A percentile compares a stretch with the other conserved stretches of the same genome.
These are phyloP conservation scores for Lipomyces yamanashiensis DNA, from an alignment of 805 yeast genomes.

Conservation along the genomic window DNA sequence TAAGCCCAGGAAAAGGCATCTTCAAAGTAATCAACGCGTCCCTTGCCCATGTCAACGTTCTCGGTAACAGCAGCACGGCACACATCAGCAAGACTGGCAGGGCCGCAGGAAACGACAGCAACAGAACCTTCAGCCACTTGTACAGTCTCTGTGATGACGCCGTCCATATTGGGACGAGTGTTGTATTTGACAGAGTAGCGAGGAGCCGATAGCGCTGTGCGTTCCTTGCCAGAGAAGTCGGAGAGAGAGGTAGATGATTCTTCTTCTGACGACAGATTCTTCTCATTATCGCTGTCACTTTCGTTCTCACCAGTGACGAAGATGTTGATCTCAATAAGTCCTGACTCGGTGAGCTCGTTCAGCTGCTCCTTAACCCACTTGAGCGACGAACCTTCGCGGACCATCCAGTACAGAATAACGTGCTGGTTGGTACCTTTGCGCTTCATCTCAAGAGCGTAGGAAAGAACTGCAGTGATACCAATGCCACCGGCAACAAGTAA, in stretches of 20 bases:
- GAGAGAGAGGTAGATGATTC: constrained; percentile 12
- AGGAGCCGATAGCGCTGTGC: background rate
- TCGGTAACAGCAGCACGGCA: constrained; percentile 26
- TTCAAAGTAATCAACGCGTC: constrained; percentile 34
- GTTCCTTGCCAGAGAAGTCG: constrained; percentile 14
- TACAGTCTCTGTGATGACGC: constrained; percentile 14
- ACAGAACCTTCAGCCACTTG: constrained; percentile 28
- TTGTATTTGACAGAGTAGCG: constrained; percentile 10
- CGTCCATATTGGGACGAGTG: constrained; percentile 22
- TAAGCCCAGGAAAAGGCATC: constrained; percentile 35
- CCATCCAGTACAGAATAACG: constrained; percentile 35
- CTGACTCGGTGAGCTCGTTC: constrained; percentile 20
- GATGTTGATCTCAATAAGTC: constrained; percentile 22
- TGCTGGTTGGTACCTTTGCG: constrained; percentile 26
- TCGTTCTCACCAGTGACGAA: constrained; percentile 27
- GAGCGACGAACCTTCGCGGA: constrained; percentile 22
- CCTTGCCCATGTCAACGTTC: constrained; percentile 26
- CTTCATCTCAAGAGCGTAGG: constrained; percentile 36
- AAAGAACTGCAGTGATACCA: constrained; percentile 21
- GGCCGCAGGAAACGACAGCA: constrained; percentile 34
- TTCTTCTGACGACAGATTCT: background rate
- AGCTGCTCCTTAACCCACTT: constrained; percentile 31
- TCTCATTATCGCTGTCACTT: constrained; percentile 1
- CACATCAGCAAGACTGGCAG: constrained; percentile 24
- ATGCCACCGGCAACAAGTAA: constrained; percentile 65